Evolutionary conservation across 306 rosid species (phyloP).

Genomic region (Astragalus glycyphyllos): DNA sequence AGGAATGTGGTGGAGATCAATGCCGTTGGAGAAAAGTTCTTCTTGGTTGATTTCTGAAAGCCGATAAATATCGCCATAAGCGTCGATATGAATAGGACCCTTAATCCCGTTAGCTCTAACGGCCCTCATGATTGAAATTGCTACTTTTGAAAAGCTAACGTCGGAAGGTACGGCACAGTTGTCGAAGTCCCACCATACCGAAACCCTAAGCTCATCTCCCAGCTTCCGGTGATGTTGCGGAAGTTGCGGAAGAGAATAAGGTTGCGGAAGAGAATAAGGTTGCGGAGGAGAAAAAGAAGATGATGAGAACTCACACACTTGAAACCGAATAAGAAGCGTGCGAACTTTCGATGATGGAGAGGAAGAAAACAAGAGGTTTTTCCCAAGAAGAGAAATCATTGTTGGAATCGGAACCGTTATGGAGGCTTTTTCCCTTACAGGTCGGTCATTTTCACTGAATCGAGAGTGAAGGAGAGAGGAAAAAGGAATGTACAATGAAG

Average conservation of each 20-base stretch:
- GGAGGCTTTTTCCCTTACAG: not conserved
- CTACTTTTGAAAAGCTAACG: conserved; percentile 51
- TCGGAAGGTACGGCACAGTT: conserved; percentile 64
- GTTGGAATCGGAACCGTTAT: not conserved
- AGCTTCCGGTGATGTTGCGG: conserved; percentile 33
- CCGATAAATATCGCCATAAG: conserved; percentile 72
- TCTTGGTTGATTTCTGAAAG: conserved; percentile 70
- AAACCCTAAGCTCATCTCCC: conserved; percentile 76
- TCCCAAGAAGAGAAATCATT: conserved; percentile 42
- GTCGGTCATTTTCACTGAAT: too few species aligned
- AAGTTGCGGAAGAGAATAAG: not conserved
- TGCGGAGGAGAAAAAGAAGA: not conserved
- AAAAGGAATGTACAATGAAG: too few species aligned
- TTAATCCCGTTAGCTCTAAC: conserved; percentile 78
- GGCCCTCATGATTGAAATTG: conserved; percentile 62
- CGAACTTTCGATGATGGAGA: conserved; percentile 4
- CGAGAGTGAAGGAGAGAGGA: too few species aligned
- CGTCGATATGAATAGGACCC: conserved; percentile 80
- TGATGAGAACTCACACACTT: conserved; percentile 44
- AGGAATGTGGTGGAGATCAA: conserved; percentile 74
- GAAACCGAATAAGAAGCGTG: conserved; percentile 40
- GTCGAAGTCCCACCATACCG: conserved; percentile 98
- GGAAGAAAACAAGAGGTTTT: conserved; percentile 29
- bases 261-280: not conserved
- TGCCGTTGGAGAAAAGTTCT: conserved; percentile 73